Percentiles rank a stretch among this genome's conserved stretches.
These are phyloP conservation scores for Phytophthora vignae DNA, from an alignment of 352 stramenopile species.

Conservation along the genomic window DNA sequence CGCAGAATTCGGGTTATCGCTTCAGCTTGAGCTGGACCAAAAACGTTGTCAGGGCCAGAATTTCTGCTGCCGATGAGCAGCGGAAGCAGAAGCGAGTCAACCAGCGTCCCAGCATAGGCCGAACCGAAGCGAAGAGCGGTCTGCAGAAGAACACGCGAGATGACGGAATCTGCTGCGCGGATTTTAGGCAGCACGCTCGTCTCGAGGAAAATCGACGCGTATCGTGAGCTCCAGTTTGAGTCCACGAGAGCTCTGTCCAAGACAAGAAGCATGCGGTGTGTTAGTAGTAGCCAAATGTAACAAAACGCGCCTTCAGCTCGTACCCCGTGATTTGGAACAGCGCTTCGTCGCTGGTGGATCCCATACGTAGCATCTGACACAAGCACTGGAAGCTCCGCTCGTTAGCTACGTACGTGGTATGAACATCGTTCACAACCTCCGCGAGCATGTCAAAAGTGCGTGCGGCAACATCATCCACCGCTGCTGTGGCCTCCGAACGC, in stretches of 20 bases:
- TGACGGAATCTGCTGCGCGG: conserved; percentile 60
- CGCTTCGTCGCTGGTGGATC: conserved; percentile 61
- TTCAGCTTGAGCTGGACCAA: conserved; percentile 68
- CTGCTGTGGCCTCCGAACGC: conserved; percentile 37
- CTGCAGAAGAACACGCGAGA: conserved; percentile 78
- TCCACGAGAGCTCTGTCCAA: conserved; percentile 56
- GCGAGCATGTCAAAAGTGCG: conserved; percentile 52
- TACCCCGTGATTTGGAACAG: conserved; percentile 68
- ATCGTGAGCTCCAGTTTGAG: conserved; percentile 75
- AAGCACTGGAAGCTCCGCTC: conserved; percentile 57
- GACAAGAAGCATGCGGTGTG: not conserved
- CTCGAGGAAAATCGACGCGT: conserved; percentile 67
- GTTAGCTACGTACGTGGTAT: conserved; percentile 62
- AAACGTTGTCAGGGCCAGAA: conserved; percentile 6
- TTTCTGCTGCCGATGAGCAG: conserved; percentile 41
- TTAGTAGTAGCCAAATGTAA: not conserved
- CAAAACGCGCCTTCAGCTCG: not conserved
- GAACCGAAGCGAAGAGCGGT: conserved; percentile 61
- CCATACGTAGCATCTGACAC: conserved; percentile 57
- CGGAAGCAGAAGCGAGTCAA: conserved; percentile 66
- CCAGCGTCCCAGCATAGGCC: conserved; percentile 48
- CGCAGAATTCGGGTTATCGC: conserved; percentile 73
- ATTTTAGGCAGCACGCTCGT: conserved; percentile 70
- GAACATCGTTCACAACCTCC: conserved; percentile 69
- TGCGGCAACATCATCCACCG: conserved; percentile 36